These are phyloP conservation scores for Candida labiduridarum DNA, from an alignment of 1,139 yeast genomes.

Conservation along the genomic window DNA sequence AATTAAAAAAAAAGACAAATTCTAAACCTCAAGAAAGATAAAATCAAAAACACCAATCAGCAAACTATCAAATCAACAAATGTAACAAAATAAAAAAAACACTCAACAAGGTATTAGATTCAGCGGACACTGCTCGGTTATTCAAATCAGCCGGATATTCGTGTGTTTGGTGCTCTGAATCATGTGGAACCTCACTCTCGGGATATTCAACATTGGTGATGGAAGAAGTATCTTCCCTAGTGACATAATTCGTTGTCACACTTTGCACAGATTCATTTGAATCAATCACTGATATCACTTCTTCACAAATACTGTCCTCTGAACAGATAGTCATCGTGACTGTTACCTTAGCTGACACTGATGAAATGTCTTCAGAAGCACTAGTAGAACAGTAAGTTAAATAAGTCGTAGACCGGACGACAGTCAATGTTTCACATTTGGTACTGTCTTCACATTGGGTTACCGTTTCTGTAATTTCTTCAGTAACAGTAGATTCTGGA, in stretches of 20 bases:
- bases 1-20: not conserved
- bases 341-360: not conserved
- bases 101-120: too few species aligned
- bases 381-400: not conserved
- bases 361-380: not conserved
- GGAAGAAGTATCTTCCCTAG: not conserved
- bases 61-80: too few species aligned
- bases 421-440: not conserved
- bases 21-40: not conserved
- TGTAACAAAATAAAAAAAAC: not conserved
- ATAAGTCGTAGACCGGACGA: not conserved
- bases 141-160: too few species aligned
- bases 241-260: not conserved
- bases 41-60: not conserved
- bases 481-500: not conserved
- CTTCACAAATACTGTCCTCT: not conserved
- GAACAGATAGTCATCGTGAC: not conserved
- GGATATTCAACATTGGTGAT: not conserved
- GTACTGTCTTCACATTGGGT: not conserved
- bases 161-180: too few species aligned
- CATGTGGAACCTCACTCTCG: too few species aligned
- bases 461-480: not conserved
- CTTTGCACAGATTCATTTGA: not conserved
- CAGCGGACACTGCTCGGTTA: too few species aligned
- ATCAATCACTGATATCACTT: not conserved